Percentiles rank a stretch among this genome's conserved stretches.
Evolutionary conservation across 176 grass and related monocot genomes (phyloP).

Genomic region (Pharus latifolius): DNA sequence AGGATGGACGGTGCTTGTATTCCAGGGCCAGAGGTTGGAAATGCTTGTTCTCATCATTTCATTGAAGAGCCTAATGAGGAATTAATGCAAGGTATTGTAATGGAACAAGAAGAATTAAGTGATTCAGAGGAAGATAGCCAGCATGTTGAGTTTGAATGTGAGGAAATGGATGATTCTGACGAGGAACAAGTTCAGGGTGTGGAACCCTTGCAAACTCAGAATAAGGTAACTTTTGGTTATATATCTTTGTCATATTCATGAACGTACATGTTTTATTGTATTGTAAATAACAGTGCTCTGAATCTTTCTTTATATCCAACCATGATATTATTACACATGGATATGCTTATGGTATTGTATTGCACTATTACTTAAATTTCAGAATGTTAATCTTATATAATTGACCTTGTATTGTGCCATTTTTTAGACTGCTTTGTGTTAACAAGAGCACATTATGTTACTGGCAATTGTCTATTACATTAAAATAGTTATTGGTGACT

Average conservation of each 20-base stretch:
- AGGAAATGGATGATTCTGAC: conserved; percentile 87
- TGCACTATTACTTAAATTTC: not conserved
- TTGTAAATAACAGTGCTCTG: too few relatives aligned
- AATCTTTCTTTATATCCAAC: not conserved
- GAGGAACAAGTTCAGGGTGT: conserved; percentile 41
- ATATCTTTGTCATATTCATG: not conserved
- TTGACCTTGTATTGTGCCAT: conserved; percentile 5
- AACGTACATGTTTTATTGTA: not conserved
- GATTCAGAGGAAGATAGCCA: conserved; percentile 76
- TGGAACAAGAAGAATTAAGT: conserved; percentile 95
- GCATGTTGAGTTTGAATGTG: conserved; percentile 80
- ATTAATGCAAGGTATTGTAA: conserved; percentile 65
- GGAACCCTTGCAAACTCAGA: conserved; percentile 18
- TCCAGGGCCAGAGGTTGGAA: conserved; percentile 14
- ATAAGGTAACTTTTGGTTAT: conserved; percentile 26
- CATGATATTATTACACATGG: not conserved
- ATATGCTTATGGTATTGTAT: not conserved
- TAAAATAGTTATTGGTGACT: not conserved
- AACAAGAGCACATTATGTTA: not conserved
- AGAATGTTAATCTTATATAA: not conserved
- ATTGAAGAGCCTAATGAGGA: conserved; percentile 45
- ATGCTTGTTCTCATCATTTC: conserved; percentile 26
- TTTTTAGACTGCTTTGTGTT: not conserved
- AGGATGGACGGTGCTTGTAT: conserved; percentile 15
- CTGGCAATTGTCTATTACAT: not conserved